Evolutionary conservation across 73 alveolate genomes (phyloP), one percentile per base, ranked within the genome.

Genomic region (Paramecium sexaurelia): DNA sequence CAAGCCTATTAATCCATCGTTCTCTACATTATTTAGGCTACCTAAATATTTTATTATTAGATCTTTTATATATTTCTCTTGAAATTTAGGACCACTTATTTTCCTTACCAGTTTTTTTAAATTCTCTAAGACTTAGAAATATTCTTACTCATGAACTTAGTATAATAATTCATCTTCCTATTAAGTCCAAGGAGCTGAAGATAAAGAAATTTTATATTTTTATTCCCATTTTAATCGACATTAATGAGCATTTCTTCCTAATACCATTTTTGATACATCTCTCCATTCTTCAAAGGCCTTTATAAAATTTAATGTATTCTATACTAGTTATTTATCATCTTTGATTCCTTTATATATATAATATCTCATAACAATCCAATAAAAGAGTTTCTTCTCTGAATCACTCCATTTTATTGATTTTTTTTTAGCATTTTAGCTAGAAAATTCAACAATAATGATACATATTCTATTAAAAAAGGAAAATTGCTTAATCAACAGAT

Each of bases 191-290:
- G 90, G 90, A 7, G 55, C 90, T 7, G 39, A 73, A 39, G 90
- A 78, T 78, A 78, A 45, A 10, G 90, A 32, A 19, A 78, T 78
- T 78, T 78, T 78, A 45, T 78, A 78, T 78, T 78, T 78, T 40
- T 78, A 45, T 41, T 78, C 90, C 90, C 90, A 78, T 45, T 78
- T 78, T 13, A 78, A 20, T 78, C 90, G 32, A 26, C 90, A 78
- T 78, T 78, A 40, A 45, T 78, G 90, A 43, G 90, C 90, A 78
- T 45, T 78, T 22, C 90, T 37, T 78, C 90, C 90, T 20, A 78
- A 2, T 9, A 40, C 71, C 26, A 78, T 7, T 43, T 78, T 78
- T 29, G 90, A 37, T 41, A 78, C 41, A 6, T 78, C 90, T 43
- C 90, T 78, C 90, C 90, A 78, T 33, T 78, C 55, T 6, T 41